Base-by-base conservation (phyloP, 192 early-diverging fungal genomes). In the Coemansia aciculifera region DNA sequence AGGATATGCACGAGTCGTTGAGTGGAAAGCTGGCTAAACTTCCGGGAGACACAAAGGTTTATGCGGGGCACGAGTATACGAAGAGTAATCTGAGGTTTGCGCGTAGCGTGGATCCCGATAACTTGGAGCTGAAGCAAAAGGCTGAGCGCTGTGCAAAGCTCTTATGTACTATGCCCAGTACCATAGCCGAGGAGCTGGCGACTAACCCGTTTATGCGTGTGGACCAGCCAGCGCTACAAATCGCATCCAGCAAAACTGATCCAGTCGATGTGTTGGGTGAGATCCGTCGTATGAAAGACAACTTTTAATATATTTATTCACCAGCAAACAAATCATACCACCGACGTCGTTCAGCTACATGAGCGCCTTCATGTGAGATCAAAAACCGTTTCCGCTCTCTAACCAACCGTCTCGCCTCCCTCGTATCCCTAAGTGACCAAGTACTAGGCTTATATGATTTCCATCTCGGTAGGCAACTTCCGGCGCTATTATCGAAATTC, bases 31-130 rank as follows among this genome's bases (percentile, higher is more conserved):
- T 98, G 15, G 92, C 83, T 0, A 57, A 62, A 1, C 82, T 99
- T 17, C 95, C 93, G 0, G 67, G 83, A 11, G 90, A 93, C 36
- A 98, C 96, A 1, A 78, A 86, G 61, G 93, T 98, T 7, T 98
- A 91, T 60, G 94, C 91, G 73, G 94, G 95, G 2, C 95, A 99
- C 71, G 96, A 98, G 75, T 98, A 99, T 66, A 99, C 95, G 3
- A 66, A 67, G 6, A 70, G 83, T 11, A 91, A 93, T 66, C 75
- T 90, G 13, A 66, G 86, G 64, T 97, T 97, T 86, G 94, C 95
- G 0, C 69, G 71, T 5, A 79, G 83, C 9, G 84, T 97, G 21
- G 94, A 97, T n/a, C 89, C 90, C 0, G 62, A 88, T 17, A 97
- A 98, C 72, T 29, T 74, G n/a, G 78, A 75, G 36, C 76, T 98